Base-by-base conservation (phyloP, 2,329 filamentous ascomycete genomes). In the Colletotrichum kahawae region DNA sequence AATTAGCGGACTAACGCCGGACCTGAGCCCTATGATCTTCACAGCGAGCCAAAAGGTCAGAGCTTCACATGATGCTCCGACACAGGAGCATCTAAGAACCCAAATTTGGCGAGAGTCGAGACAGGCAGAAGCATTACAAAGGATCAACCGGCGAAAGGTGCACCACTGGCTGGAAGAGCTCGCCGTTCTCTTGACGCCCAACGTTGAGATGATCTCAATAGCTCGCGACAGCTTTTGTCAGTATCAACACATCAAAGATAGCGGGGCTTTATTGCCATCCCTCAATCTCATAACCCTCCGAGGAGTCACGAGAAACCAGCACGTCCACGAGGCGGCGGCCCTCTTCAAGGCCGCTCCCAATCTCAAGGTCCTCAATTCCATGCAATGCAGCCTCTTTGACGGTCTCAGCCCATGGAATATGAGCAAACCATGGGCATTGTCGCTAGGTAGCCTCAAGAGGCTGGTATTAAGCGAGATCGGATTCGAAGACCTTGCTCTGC, bases 101-200 rank as follows among this genome's bases (percentile, higher is more conserved):
- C 62, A 67, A 2, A 8, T 67, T 9, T 75, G 72, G 72, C 24
- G 1, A 14, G 16, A 16, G 9, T 60, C 69, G 0, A 59, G 38
- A 10, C 62, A 63, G 33, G 34, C 62, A 2, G 31, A 67, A 18
- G 14, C 4, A 1, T 33, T 67, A 34, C 54, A 36, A 2, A 62
- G 38, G 4, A 62, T 75, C n/a, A 54, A 75, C 33, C 54, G 62
- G 5, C 62, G 54, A 27, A 62, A 56, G 7, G 43, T 75, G 2
- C 68, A 75, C 33, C 68, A 71, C 38, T 75, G 72, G 72, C 56
- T 75, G 10, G 72, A 71, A 24, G 68, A 75, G 31, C 36, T 75
- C 18, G 72, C 62, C 6, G 56, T 75, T 21, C 54, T 75, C 2
- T 34, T 75, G 3, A 66, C 68, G 18, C 54, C 72, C 4, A 71